A percentile compares a stretch with the other conserved stretches of the same genome.
These are phyloP conservation scores for Cocos nucifera DNA, from an alignment of 176 grass and related monocot genomes.

Conservation along the genomic window DNA sequence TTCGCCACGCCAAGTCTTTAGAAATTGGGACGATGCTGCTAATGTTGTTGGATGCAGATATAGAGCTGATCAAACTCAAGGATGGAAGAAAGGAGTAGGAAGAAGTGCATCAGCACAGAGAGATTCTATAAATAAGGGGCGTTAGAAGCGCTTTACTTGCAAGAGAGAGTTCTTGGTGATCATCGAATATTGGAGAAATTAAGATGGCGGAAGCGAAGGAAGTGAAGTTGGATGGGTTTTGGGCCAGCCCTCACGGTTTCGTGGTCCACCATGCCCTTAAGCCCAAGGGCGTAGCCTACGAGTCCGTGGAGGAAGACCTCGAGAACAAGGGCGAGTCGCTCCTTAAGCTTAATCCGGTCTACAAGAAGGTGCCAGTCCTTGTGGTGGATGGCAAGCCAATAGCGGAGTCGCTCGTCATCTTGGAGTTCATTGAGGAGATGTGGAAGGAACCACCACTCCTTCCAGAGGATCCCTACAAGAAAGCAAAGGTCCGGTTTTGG, in stretches of 20 bases:
- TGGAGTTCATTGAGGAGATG: conserved; percentile 42
- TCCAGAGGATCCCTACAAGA: conserved; percentile 11
- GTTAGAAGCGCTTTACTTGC: too few species aligned
- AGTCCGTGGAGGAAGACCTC: conserved; percentile 57
- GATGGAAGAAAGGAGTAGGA: too few species aligned
- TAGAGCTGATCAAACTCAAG: too few species aligned
- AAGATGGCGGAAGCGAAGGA: too few species aligned
- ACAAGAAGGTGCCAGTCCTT: conserved; percentile 43
- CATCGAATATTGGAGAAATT: too few species aligned
- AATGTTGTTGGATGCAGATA: too few species aligned
- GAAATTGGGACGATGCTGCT: too few species aligned
- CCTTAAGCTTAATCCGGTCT: conserved; percentile 29
- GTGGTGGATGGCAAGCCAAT: conserved; percentile 26
- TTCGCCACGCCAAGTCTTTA: too few species aligned
- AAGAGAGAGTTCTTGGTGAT: too few species aligned
- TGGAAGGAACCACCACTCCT: conserved; percentile 32
- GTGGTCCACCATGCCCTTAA: conserved; percentile 31
- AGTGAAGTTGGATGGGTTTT: conserved; percentile 21
- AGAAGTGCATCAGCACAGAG: too few species aligned
- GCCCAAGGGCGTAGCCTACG: conserved; percentile 38
- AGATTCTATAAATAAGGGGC: too few species aligned
- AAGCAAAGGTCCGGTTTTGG: conserved; percentile 41
- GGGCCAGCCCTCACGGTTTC: conserved; percentile 19
- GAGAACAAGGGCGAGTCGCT: conserved; percentile 34
- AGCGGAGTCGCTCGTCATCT: conserved; percentile 29